Conservation (phyloP, 176 grass and related monocot genomes). For the Puya raimondii region DNA sequence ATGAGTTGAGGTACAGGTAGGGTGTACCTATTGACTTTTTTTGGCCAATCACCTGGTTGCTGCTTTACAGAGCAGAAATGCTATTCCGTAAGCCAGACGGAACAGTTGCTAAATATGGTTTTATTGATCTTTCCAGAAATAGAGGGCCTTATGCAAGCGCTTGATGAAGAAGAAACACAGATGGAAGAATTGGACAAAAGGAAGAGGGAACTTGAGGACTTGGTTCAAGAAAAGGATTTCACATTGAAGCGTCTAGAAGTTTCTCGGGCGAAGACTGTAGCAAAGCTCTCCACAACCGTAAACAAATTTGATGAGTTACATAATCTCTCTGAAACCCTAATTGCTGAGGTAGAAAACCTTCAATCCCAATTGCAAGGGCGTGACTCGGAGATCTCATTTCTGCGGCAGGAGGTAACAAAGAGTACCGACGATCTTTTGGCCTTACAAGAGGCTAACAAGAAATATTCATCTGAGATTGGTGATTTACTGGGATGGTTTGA, state of each 20-base stretch:
- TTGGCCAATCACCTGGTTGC: too few species aligned
- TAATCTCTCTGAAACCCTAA: conserved; percentile 83
- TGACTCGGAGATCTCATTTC: conserved; percentile 86
- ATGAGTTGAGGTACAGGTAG: too few species aligned
- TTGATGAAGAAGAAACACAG: conserved; percentile 93
- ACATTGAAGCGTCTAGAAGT: conserved; percentile 64
- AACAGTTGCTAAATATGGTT: conserved; percentile 6
- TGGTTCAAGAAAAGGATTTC: conserved; percentile 62
- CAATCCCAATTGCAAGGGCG: conserved; percentile 73
- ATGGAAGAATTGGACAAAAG: conserved; percentile 68
- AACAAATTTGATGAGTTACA: conserved; percentile 96
- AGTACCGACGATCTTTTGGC: conserved; percentile 80
- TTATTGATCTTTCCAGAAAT: conserved; percentile 54
- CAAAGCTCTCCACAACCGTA: conserved; percentile 74
- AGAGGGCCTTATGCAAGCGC: conserved; percentile 91
- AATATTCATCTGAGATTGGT: conserved; percentile 44
- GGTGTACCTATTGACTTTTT: too few species aligned
- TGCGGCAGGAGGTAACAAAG: conserved; percentile 86
- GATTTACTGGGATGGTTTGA: conserved; percentile 67
- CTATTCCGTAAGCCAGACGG: too few species aligned
- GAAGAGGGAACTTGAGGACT: conserved; percentile 49
- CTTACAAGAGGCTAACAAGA: conserved; percentile 75
- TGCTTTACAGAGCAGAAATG: too few species aligned
- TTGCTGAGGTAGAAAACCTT: conserved; percentile 85
- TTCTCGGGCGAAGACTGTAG: conserved; percentile 57